phyloP scores from a whole-genome alignment of 2,329 filamentous ascomycete species.

The Verticillium isaacii region DNA sequence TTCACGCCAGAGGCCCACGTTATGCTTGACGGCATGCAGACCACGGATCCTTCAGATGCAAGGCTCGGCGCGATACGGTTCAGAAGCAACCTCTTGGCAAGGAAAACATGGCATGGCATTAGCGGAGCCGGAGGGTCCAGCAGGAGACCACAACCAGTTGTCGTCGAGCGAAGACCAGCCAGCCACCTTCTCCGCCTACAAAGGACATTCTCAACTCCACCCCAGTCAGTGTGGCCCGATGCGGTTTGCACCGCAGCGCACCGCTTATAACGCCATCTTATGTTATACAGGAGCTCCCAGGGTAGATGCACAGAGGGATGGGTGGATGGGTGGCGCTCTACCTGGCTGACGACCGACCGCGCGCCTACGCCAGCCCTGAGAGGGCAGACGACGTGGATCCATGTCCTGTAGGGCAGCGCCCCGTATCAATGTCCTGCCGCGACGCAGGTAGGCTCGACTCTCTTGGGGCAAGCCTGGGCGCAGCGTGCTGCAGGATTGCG shows the following conservation, averaged over 20 bases:
- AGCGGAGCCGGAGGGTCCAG: background rate
- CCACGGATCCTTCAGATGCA: background rate
- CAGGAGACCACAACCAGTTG: background rate
- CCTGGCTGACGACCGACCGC: background rate
- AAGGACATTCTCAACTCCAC: background rate
- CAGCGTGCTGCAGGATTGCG: background rate
- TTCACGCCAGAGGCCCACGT: background rate
- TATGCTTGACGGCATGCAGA: background rate
- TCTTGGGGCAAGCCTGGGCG: background rate
- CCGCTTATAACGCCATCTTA: background rate
- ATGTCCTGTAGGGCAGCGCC: no score
- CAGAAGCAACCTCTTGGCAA: background rate
- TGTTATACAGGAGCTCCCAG: background rate
- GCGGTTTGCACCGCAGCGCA: background rate
- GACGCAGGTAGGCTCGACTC: background rate
- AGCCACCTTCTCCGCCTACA: background rate
- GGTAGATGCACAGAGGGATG: background rate
- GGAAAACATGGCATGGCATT: background rate
- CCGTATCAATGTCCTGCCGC: background rate
- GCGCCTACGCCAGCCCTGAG: background rate
- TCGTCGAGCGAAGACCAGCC: background rate
- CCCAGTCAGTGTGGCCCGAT: background rate
- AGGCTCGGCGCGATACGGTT: background rate
- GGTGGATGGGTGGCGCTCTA: background rate
- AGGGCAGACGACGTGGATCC: background rate